A percentile compares a stretch with the other conserved stretches of the same genome.
These are phyloP conservation scores for Candida maesae DNA, from an alignment of 805 yeast species.

Conservation along the genomic window DNA sequence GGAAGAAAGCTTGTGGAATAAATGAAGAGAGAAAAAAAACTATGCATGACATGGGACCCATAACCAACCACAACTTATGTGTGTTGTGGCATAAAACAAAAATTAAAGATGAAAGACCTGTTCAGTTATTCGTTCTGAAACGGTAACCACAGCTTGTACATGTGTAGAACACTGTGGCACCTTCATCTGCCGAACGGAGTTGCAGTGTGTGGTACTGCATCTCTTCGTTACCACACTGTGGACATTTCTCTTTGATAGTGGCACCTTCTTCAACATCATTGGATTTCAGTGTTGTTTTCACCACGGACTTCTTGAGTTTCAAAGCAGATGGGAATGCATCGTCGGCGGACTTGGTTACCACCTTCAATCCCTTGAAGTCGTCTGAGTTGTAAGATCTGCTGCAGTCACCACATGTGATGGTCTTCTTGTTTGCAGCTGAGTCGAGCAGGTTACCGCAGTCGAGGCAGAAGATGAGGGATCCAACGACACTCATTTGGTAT, in stretches of 20 bases:
- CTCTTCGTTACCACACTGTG: constrained; percentile 97
- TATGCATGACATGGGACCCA: constrained; percentile 9
- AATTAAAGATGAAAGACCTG: too few species aligned
- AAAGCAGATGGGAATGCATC: constrained; percentile 92
- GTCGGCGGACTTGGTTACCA: constrained; percentile 81
- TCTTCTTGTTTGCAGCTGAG: constrained; percentile 46
- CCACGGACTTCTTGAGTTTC: constrained; percentile 79
- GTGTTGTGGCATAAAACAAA: neutral
- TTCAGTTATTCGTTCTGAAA: constrained; percentile 86
- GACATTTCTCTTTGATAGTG: constrained; percentile 94
- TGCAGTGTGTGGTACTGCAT: constrained; percentile 98
- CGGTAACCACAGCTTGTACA: constrained; percentile 91
- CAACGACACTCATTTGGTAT: constrained; percentile 83
- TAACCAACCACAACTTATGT: constrained; percentile 1
- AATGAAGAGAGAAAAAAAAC: neutral
- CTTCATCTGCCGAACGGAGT: constrained; percentile 97
- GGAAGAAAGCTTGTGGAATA: too few species aligned
- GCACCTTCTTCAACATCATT: constrained; percentile 93
- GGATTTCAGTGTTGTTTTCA: constrained; percentile 74
- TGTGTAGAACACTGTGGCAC: constrained; percentile 98
- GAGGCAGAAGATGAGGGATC: constrained; percentile 88
- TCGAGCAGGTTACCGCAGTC: constrained; percentile 88
- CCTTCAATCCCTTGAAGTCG: constrained; percentile 74
- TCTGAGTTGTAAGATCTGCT: constrained; percentile 37
- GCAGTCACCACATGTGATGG: constrained; percentile 57